Evolutionary conservation across 139 green algal species (phyloP), one percentile per base, ranked within the genome.

Genomic region (Monoraphidium neglectum): DNA sequence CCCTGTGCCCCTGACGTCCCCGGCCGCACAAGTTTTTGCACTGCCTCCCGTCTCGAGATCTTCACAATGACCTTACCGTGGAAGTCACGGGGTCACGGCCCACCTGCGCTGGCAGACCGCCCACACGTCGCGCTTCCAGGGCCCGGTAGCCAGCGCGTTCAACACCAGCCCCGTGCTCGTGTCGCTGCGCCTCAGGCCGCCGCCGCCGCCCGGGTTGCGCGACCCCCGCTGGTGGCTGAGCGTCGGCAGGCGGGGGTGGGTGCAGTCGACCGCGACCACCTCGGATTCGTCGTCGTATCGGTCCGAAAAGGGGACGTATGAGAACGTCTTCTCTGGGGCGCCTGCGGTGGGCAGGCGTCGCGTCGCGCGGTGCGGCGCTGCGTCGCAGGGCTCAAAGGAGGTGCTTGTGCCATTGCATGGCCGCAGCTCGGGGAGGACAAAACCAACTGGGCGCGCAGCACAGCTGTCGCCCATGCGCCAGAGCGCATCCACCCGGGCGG

Each of bases 191-290:
- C 46, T 38, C 1, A 92, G 70, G 2, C 72, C 69, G 0, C 68
- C 43, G n/a, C n/a, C n/a, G n/a, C n/a, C n/a, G n/a, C n/a, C n/a
- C 0, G 89, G 89, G 68, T 93, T 93, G 40, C 77, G 79, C 36
- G 78, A 32, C 1, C 74, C 82, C 72, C 89, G 89, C 77, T 93
- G 89, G 70, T 93, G 89, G 1, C 78, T 89, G 47, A 93, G 65
- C 21, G 89, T 93, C 0, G 62, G 63, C 0, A 77, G 62, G 23
- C 53, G 51, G 15, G 80, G 67, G 67, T 90, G 89, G 3, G 89
- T 92, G 82, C 84, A 90, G 71, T 93, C 89, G 1, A 87, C 70
- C 8, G 79, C 69, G 3, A 83, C 71, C 1, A 84, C 77, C 0
- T 84, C 75, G 64, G 38, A 63, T 30, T 61, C 33, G 26, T 72